Evolutionary conservation across 345 rosid genomes (phyloP), one percentile per base, ranked within the genome.

Genomic region (Populus alba): DNA sequence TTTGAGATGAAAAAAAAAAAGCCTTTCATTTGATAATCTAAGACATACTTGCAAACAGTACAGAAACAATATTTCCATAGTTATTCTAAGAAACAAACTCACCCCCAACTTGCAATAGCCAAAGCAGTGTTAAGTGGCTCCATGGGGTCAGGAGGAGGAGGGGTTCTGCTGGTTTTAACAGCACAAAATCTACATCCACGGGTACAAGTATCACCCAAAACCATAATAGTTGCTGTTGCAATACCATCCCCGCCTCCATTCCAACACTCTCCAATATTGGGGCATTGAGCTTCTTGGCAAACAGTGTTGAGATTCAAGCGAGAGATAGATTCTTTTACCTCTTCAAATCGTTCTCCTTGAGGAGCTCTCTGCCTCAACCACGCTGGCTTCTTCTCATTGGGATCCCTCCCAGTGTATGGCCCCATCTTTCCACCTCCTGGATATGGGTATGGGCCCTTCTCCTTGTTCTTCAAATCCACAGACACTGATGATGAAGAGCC

Each of bases 181-280:
- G 98, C 99, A 82, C 99, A 97, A 79, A 97, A 97, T 82, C 99
- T 88, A 78, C 98, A 97, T n/a, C 99, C 98, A 18, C 98, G 98
- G 15, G 99, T 97, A 85, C 98, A 97, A 49, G 97, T 94, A 78
- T 97, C 99, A 45, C 99, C 99, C 49, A 97, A 94, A 78, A 94
- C 85, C 99, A 97, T 97, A 66, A 92, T 97, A 0, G 98, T 97
- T 13, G 98, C 99, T 2, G 98, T 97, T 18, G 98, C 90, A 83
- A 94, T 88, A 71, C 98, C 99, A 80, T 97, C 99, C 31, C 89
- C 93, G 57, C 99, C 99, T 51, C 99, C 99, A 90, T 94, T 97
- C 98, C 99, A 97, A 85, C 99, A 97, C 95, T 92, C 98, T 66
- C 98, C 98, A 41, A 94, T 92, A 80, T 97, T 97, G 68, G 99